Conservation (phyloP, 1,139 yeast genomes). For the Protomyces arabidopsidicola region DNA sequence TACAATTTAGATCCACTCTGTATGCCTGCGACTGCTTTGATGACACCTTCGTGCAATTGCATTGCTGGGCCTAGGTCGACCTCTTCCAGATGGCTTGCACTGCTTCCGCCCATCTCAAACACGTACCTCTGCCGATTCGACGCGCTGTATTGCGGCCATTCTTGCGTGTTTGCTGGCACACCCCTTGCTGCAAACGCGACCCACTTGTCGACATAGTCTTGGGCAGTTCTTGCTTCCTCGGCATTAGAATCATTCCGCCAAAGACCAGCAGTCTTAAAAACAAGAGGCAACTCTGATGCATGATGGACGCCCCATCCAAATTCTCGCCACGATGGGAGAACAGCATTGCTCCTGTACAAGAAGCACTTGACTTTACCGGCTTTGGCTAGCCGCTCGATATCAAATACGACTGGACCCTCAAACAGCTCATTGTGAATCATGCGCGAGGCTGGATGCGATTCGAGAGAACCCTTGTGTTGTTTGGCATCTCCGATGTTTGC, state of each 20-base stretch:
- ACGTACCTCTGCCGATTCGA: neutral
- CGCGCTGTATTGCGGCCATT: neutral
- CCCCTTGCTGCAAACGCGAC: conserved; percentile 17
- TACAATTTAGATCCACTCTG: neutral
- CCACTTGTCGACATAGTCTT: conserved; percentile 16
- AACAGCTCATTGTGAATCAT: conserved; percentile 20
- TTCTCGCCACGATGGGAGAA: conserved; percentile 6
- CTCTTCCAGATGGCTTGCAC: neutral
- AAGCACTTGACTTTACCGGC: conserved; percentile 6
- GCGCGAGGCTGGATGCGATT: conserved; percentile 13
- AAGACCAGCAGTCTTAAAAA: conserved; percentile 9
- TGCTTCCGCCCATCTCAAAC: neutral
- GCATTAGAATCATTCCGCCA: conserved; percentile 4
- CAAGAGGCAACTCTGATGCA: conserved; percentile 12
- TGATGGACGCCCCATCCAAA: conserved; percentile 20
- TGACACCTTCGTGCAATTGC: neutral
- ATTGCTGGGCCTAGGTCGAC: neutral
- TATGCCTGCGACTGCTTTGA: neutral
- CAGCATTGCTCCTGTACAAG: conserved; percentile 12
- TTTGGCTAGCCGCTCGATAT: conserved; percentile 6
- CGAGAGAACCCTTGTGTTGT: conserved; percentile 1
- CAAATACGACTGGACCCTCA: conserved; percentile 17
- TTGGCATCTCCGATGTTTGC: conserved; percentile 11
- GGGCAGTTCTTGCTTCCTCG: conserved; percentile 3
- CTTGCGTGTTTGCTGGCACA: neutral